These are phyloP conservation scores for Austroboletus niveus DNA, from an alignment of 1,284 basidiomycete genomes.

Conservation along the genomic window DNA sequence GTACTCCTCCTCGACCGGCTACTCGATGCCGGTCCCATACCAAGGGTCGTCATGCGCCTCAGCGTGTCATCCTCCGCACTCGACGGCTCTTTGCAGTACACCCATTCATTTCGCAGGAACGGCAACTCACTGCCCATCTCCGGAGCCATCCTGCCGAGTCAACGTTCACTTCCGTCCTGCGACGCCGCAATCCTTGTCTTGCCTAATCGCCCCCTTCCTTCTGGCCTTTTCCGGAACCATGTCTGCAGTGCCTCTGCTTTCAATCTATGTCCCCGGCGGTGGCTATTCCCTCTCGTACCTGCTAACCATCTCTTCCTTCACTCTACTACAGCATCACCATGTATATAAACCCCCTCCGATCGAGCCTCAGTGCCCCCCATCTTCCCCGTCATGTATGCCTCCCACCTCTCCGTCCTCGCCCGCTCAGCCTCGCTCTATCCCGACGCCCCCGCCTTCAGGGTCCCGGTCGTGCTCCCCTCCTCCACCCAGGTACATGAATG, in stretches of 20 bases:
- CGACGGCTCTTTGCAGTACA: background rate
- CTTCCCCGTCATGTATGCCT: conserved; percentile 32
- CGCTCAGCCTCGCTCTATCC: conserved; percentile 43
- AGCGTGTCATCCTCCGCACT: background rate
- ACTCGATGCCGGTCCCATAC: too few relatives aligned
- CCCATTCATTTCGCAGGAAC: conserved; percentile 27
- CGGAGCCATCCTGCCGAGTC: conserved; percentile 16
- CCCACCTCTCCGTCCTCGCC: conserved; percentile 54
- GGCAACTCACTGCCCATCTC: conserved; percentile 21
- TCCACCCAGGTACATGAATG: conserved; percentile 41
- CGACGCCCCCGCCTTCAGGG: conserved; percentile 47
- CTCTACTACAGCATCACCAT: conserved; percentile 21
- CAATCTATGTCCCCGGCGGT: conserved; percentile 31
- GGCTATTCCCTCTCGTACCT: conserved; percentile 30
- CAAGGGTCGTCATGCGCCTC: too few relatives aligned
- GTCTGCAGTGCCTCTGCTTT: conserved; percentile 35
- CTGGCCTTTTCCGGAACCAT: conserved; percentile 25
- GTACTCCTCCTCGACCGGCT: too few relatives aligned
- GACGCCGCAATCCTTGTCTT: conserved; percentile 17
- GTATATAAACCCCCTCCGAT: conserved; percentile 29
- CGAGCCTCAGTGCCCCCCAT: conserved; percentile 1
- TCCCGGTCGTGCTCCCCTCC: conserved; percentile 41
- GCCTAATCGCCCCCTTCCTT: conserved; percentile 23
- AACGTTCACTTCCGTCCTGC: conserved; percentile 19
- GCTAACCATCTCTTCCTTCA: conserved; percentile 30